phyloP scores from a whole-genome alignment of 768 basidiomycete genomes.

The Termitomyces sp. region DNA sequence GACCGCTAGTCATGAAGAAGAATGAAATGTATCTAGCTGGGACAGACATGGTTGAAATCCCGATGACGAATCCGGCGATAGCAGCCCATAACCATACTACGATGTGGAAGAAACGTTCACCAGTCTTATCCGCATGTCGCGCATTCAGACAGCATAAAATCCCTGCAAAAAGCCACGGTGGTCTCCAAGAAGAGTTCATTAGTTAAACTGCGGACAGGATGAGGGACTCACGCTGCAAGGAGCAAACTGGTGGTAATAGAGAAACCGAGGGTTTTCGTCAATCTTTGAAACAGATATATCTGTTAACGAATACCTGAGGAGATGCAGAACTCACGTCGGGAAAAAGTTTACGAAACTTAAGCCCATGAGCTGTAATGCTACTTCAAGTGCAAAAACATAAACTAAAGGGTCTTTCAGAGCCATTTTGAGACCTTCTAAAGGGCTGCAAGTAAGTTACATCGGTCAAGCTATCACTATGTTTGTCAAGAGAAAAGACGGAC shows the following conservation, averaged over 20 bases:
- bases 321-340: constrained; percentile 30
- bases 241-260: constrained; percentile 51
- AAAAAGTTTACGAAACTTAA: constrained; percentile 59
- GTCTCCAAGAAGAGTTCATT: constrained; percentile 27
- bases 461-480: not conserved
- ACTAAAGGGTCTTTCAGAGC: constrained; percentile 54
- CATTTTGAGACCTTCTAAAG: constrained; percentile 43
- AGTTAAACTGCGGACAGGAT: not conserved
- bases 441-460: constrained; percentile 22
- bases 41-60: constrained; percentile 43
- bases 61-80: constrained; percentile 57
- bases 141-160: constrained; percentile 46
- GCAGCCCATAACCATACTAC: constrained; percentile 50
- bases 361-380: constrained; percentile 43
- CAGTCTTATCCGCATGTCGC: constrained; percentile 54
- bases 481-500: constrained; percentile 28
- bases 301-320: not conserved
- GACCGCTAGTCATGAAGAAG: constrained; percentile 59
- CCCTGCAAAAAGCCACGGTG: constrained; percentile 55
- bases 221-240: constrained; percentile 45
- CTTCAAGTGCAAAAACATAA: constrained; percentile 48
- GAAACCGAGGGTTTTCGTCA: constrained; percentile 58
- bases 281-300: constrained; percentile 21
- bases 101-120: constrained; percentile 63
- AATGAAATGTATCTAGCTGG: constrained; percentile 55